Base-by-base conservation (phyloP, 2,329 filamentous ascomycete species). In the Xylaria sp. region DNA sequence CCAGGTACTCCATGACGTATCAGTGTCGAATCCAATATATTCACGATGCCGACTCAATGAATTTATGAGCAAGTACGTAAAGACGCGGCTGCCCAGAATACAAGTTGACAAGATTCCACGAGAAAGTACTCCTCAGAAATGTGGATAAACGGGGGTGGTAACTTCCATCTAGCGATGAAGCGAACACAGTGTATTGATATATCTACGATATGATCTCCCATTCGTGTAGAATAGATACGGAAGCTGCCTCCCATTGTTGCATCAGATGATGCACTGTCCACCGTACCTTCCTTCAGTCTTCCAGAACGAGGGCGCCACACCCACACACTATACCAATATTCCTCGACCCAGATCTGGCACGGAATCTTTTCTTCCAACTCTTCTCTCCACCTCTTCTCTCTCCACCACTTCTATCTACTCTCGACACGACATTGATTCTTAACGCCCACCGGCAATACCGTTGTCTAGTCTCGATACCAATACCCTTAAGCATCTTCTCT, bases 231-330 rank as follows among this genome's bases (percentile, higher is more conserved):
- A 42, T 42, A 42, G 4, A 13, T 42, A 57, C 42, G 46, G 55
- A 34, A 5, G 57, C 30, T 59, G 59, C 62, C 62, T 54, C 2
- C 19, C 34, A 54, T 4, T 2, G 3, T 35, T 6, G 4, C 50
- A 18, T 18, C 30, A 39, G 44, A 13, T 39, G 11, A 16, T 35
- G 60, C 44, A 49, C 60, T 56, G 62, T 57, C 62, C 60, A 13
- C 47, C 9, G 30, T 11, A 51, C 19, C 52, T 62, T 49, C 39
- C 52, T 54, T 9, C 37, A 42, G 37, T 42, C 37, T 13, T 11
- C 55, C 30, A 16, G 16, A 44, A 53, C 52, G 55, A 58, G 48
- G 39, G 58, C 58, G 62, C 59, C 30, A 46, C 39, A 62, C 62
- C 54, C 35, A 47, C 30, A 48, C 48, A 51, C 48, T 52, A 42